Base-by-base conservation (phyloP, 1,139 yeast genomes). In the Suhomyces terraborum region DNA sequence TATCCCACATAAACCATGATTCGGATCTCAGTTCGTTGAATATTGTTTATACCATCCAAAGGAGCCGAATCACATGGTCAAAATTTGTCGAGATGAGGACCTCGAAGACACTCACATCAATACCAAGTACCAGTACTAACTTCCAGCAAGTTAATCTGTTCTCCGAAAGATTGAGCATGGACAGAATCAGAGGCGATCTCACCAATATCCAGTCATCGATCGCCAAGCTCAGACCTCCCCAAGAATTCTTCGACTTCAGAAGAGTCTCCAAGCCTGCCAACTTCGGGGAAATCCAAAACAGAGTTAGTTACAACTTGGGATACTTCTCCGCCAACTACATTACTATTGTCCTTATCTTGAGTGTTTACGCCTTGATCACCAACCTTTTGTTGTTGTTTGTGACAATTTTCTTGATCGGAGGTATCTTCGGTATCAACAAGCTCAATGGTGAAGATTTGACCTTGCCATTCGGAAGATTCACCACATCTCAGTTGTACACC, bases 211-310 rank as follows among this genome's bases (percentile, higher is more conserved):
- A 84, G 59, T 58, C 74, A 33, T 79, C 84, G 46, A 73, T 89
- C 48, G 71, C 95, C 42, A 81, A 87, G 58, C 67, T 93, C 51
- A 83, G 86, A 61, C 87, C 96, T 31, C 89, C 95, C 32, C 95
- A 88, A 62, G 98, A 93, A 62, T 93, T 93, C 61, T 88, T 93
- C 57, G 98, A 93, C 62, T 69, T 87, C 57, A 86, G 93, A 66
- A 83, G 96, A 61, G 64, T 93, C 48, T 85, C 95, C 36, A 89
- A 88, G 63, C 98, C 99, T 17, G 80, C 79, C 42, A 91, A 89
- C 64, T 84, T 89, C 66, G 83, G 87, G 35, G 98, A 94, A 52
- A 74, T 87, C 40, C 98, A 94, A 68, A 79, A 88, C 55, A 80
- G 98, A 62, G 88, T 91, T 35, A 70, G 84, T 36, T 93, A 80